Percentiles rank a stretch among this genome's conserved stretches.
Conservation (phyloP, 768 basidiomycete genomes). For the Lactarius sanguifluus region DNA sequence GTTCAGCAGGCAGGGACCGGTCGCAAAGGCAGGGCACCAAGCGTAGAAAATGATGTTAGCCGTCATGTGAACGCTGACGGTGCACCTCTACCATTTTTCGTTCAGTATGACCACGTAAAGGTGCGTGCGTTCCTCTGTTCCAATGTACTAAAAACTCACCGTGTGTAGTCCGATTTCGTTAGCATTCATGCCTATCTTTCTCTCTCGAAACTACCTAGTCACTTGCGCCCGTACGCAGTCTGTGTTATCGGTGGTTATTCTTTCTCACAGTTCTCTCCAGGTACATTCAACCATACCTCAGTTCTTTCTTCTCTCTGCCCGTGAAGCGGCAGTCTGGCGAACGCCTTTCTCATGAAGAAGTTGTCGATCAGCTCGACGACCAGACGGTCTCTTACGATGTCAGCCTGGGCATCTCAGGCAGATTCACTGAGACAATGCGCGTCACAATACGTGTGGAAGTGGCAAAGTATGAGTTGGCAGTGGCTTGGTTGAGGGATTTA, state of each 20-base stretch:
- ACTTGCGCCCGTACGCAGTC: conserved; percentile 67
- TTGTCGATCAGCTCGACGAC: conserved; percentile 85
- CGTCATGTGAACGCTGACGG: conserved; percentile 70
- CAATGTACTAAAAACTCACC: not conserved
- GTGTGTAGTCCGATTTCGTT: conserved; percentile 84
- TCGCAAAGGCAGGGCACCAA: conserved; percentile 37
- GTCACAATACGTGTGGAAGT: conserved; percentile 85
- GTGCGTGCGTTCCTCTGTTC: conserved; percentile 41
- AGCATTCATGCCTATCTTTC: conserved; percentile 79
- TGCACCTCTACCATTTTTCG: conserved; percentile 73
- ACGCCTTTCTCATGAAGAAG: conserved; percentile 79
- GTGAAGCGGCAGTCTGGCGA: conserved; percentile 70
- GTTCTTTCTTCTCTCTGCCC: conserved; percentile 87
- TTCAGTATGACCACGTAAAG: conserved; percentile 92
- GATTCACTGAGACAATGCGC: conserved; percentile 74
- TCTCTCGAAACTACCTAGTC: conserved; percentile 64
- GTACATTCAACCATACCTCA: conserved; percentile 73
- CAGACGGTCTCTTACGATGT: conserved; percentile 87
- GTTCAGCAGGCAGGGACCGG: conserved; percentile 61
- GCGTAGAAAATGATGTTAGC: conserved; percentile 48
- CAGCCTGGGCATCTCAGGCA: conserved; percentile 55
- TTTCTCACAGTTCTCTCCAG: conserved; percentile 40
- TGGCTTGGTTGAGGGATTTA: conserved; percentile 85
- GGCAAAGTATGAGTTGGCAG: conserved; percentile 71
- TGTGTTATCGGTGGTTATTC: conserved; percentile 1